phyloP scores from a whole-genome alignment of 2,329 filamentous ascomycete species.

The Neurospora sp. region DNA sequence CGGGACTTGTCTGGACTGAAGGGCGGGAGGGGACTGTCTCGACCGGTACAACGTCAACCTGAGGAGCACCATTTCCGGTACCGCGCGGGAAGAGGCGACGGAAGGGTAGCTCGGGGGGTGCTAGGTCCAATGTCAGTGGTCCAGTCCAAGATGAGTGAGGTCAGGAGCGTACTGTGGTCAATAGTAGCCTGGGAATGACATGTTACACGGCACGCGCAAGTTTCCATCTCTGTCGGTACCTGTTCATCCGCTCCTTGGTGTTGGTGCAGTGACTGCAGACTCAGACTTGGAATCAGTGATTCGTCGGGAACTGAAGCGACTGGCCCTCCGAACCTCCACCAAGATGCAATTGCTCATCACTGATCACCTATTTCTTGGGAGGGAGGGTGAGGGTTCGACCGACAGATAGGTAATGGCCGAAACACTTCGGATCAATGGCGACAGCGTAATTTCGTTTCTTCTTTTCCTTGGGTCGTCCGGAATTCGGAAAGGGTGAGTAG shows the following conservation, averaged over 20 bases:
- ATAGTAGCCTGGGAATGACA: not conserved
- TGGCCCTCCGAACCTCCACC: not conserved
- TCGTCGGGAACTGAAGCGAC: not conserved
- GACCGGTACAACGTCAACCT: not conserved
- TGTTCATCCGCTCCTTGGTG: not conserved
- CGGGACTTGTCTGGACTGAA: not conserved
- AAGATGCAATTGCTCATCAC: not conserved
- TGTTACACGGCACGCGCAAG: not conserved
- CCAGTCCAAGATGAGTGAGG: not conserved
- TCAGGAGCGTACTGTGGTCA: not conserved
- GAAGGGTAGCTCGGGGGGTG: not conserved
- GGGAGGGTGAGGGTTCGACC: not conserved
- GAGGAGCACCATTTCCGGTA: slow-evolving; percentile 8
- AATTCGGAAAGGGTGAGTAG: not conserved
- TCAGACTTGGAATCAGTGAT: not conserved
- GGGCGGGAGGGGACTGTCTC: not conserved
- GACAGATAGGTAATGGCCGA: not conserved
- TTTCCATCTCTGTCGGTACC: not conserved
- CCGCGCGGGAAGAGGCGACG: slow-evolving; percentile 18
- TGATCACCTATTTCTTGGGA: not conserved
- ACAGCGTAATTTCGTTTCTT: not conserved
- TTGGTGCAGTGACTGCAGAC: not conserved
- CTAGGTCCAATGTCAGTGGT: not conserved
- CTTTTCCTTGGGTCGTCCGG: not conserved
- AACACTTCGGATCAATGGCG: not conserved